A percentile compares a stretch with the other conserved stretches of the same genome.
Evolutionary conservation across 78 protist species (phyloP).

Genomic region (Polysphondylium violaceum): DNA sequence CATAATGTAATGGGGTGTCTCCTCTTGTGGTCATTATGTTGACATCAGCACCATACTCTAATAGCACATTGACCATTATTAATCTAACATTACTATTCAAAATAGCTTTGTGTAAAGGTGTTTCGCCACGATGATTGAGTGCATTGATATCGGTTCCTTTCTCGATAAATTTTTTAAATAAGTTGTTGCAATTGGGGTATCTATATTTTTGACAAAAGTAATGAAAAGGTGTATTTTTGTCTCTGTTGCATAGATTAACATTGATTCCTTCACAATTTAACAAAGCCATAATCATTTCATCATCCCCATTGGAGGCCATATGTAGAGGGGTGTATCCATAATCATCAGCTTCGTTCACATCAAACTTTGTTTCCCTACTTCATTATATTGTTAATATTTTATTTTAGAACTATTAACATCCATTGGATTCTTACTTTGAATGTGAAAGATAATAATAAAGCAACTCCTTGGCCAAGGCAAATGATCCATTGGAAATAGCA

Average conservation of each 20-base stretch:
- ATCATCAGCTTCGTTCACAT: conserved; percentile 60
- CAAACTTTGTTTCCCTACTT: conserved; percentile 13
- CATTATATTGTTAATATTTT: no score
- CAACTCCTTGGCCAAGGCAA: no score
- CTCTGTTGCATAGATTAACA: conserved; percentile 63
- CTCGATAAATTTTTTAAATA: conserved; percentile 41
- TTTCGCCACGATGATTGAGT: conserved; percentile 68
- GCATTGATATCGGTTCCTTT: conserved; percentile 68
- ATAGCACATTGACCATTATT: conserved; percentile 33
- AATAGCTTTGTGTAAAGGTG: conserved; percentile 79
- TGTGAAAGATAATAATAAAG: no score
- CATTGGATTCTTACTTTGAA: no score
- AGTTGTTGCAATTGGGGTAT: conserved; percentile 40
- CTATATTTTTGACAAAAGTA: conserved; percentile 77
- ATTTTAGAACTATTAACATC: no score
- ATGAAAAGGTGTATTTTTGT: conserved; percentile 68
- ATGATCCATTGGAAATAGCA: no score
- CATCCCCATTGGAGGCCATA: conserved; percentile 46
- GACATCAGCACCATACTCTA: conserved; percentile 53
- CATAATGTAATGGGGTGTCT: conserved; percentile 77
- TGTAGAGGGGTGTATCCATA: conserved; percentile 70
- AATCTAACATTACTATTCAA: conserved; percentile 73
- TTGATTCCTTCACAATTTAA: conserved; percentile 38
- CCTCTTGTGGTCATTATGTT: conserved; percentile 15
- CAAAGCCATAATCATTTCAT: conserved; percentile 12